Conservation (phyloP, 345 rosid species). For the Citrus medica region DNA sequence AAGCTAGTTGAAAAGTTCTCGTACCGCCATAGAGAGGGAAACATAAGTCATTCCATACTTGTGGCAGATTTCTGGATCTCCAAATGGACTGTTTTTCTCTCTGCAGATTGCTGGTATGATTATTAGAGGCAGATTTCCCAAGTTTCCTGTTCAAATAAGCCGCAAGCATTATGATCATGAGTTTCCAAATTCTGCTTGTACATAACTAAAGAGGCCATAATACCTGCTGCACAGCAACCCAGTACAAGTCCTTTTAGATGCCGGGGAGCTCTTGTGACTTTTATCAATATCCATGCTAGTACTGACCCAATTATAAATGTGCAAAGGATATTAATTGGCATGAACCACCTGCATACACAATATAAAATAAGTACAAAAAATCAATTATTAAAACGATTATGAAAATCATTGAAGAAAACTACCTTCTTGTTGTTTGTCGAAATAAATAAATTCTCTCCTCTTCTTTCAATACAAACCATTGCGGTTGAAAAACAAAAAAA, state of each 20-base stretch:
- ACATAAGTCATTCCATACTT: slow-evolving; percentile 32
- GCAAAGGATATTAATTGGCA: slow-evolving; percentile 43
- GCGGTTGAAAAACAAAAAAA: too few species aligned
- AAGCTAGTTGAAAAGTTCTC: neutral
- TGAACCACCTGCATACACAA: slow-evolving; percentile 42
- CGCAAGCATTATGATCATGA: too few species aligned
- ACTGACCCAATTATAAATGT: slow-evolving; percentile 33
- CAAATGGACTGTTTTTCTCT: slow-evolving; percentile 40
- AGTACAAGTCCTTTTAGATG: slow-evolving; percentile 43
- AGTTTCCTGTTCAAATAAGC: slow-evolving; percentile 25
- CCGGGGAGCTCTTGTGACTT: slow-evolving; percentile 31
- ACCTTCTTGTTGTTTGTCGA: too few species aligned
- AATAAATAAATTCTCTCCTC: too few species aligned
- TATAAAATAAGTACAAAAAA: too few species aligned
- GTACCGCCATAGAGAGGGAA: slow-evolving; percentile 49
- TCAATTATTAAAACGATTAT: too few species aligned
- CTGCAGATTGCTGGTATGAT: slow-evolving; percentile 39
- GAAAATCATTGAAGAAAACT: too few species aligned
- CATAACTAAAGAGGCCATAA: neutral
- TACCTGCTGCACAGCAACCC: slow-evolving; percentile 56
- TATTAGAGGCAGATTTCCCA: slow-evolving; percentile 35
- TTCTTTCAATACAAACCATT: too few species aligned
- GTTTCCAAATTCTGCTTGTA: neutral
- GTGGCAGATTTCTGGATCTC: slow-evolving; percentile 21
- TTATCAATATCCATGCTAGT: slow-evolving; percentile 39